phyloP scores from a whole-genome alignment of 140 eudicot genomes.

The Stevia rebaudiana region DNA sequence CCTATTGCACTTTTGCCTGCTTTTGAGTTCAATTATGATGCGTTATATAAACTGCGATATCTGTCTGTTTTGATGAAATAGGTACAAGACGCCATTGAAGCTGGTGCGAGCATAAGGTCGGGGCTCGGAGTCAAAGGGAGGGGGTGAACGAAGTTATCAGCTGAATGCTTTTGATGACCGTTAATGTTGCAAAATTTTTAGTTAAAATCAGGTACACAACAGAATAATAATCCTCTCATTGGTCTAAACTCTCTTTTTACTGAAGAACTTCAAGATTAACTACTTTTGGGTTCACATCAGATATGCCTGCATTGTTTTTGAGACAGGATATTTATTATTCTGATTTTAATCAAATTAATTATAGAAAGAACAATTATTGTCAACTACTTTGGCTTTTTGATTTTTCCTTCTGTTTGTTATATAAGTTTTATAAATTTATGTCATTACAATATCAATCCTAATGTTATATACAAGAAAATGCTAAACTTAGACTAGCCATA shows the following conservation, averaged over 20 bases:
- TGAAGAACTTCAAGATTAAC: slow-evolving; percentile 11
- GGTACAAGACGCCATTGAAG: slow-evolving; percentile 59
- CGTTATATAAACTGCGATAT: too few relatives aligned
- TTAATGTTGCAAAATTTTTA: slow-evolving; percentile 14
- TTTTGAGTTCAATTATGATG: background rate
- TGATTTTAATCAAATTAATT: background rate
- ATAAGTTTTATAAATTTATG: background rate
- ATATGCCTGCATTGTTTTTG: background rate
- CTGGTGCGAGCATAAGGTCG: slow-evolving; percentile 61
- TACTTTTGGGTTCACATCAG: background rate
- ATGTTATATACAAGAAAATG: background rate
- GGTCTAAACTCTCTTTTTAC: slow-evolving; percentile 1
- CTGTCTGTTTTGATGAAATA: slow-evolving; percentile 24
- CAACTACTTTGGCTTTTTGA: background rate
- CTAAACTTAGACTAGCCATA: background rate
- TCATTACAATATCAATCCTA: background rate
- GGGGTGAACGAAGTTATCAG: slow-evolving; percentile 24
- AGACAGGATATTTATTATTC: background rate
- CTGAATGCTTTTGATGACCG: slow-evolving; percentile 7
- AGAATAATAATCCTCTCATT: slow-evolving; percentile 13
- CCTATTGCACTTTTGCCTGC: background rate
- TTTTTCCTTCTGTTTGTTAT: background rate
- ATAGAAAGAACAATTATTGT: background rate
- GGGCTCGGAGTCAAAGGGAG: slow-evolving; percentile 49
- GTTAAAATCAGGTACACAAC: slow-evolving; percentile 22